These are phyloP conservation scores for Epicoccum sorghinum DNA, from an alignment of 2,329 filamentous ascomycete species.

Conservation along the genomic window DNA sequence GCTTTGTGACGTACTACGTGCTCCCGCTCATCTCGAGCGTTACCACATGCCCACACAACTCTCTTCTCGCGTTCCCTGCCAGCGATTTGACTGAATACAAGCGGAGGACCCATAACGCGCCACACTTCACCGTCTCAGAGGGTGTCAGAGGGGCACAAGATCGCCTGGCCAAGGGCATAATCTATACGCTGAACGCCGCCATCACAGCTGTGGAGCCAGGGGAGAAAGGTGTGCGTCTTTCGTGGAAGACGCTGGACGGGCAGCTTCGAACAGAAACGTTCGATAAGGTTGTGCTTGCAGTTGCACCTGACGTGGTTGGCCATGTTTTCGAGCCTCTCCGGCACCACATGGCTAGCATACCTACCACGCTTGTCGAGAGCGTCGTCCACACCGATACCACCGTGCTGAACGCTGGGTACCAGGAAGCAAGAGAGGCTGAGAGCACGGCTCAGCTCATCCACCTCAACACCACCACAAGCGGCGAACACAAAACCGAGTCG, in stretches of 20 bases:
- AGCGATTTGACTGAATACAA: conserved; percentile 61
- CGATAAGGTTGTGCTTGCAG: conserved; percentile 61
- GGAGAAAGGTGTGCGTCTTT: conserved; percentile 38
- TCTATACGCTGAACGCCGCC: conserved; percentile 50
- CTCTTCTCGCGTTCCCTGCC: conserved; percentile 60
- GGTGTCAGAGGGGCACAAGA: conserved; percentile 59
- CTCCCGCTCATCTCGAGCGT: conserved; percentile 62
- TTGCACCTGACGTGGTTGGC: conserved; percentile 61
- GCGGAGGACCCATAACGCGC: conserved; percentile 53
- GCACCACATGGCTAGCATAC: conserved; percentile 51
- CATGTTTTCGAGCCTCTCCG: conserved; percentile 55
- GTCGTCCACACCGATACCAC: conserved; percentile 52
- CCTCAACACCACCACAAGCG: conserved; percentile 41
- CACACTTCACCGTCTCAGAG: conserved; percentile 59
- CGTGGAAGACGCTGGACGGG: conserved; percentile 38
- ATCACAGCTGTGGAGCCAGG: conserved; percentile 47
- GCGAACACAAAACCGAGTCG: conserved; percentile 54
- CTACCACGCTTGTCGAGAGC: conserved; percentile 57
- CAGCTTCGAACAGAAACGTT: conserved; percentile 47
- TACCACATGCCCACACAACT: conserved; percentile 60
- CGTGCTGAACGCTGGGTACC: conserved; percentile 9
- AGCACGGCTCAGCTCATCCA: conserved; percentile 36
- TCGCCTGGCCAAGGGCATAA: conserved; percentile 51
- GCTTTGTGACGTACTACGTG: conserved; percentile 58
- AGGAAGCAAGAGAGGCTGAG: not conserved